phyloP scores from a whole-genome alignment of 106 monocot species.

The Allium sativum region DNA sequence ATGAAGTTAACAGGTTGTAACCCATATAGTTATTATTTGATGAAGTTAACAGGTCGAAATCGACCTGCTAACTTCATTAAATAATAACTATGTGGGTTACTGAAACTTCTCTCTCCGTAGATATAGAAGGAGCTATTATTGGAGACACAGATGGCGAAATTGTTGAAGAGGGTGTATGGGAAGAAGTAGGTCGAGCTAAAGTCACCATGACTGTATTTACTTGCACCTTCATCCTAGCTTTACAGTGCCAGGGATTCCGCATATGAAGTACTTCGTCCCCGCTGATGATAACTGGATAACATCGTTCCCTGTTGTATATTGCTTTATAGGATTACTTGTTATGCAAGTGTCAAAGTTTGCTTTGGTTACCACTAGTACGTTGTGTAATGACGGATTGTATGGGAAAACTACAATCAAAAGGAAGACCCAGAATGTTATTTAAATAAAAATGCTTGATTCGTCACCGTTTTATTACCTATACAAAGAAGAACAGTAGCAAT shows the following conservation, averaged over 20 bases:
- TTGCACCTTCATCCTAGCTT: background rate
- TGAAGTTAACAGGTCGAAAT: too few relatives aligned
- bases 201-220: background rate
- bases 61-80: too few relatives aligned
- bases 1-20: too few relatives aligned
- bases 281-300: background rate
- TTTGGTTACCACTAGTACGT: background rate
- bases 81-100: too few relatives aligned
- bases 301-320: background rate
- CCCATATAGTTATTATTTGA: too few relatives aligned
- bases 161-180: background rate
- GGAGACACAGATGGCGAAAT: background rate
- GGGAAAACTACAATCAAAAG: background rate
- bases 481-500: too few relatives aligned
- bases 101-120: too few relatives aligned
- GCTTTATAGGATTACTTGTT: background rate
- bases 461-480: background rate
- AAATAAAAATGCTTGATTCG: background rate
- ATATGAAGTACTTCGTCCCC: background rate
- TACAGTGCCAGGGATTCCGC: background rate
- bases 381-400: background rate
- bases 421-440: background rate
- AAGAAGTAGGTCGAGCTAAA: background rate
- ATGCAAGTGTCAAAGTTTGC: background rate
- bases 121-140: too few relatives aligned